Base-by-base conservation (phyloP, 306 rosid genomes). In the Prunus mume region DNA sequence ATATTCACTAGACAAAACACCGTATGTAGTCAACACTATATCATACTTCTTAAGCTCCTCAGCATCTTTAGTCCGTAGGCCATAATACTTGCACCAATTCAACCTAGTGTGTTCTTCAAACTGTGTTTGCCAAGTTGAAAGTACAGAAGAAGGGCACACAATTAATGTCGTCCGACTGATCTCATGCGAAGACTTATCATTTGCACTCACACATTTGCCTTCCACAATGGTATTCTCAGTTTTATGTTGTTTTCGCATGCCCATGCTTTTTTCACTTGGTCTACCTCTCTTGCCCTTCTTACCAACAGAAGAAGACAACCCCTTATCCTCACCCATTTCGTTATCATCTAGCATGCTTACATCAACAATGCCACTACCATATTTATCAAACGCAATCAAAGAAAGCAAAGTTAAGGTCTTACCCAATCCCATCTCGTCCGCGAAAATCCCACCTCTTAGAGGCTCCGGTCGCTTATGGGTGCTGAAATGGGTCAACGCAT, bases 361-460 rank as follows among this genome's bases (percentile, higher is more conserved):
- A 66, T 71, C 83, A 17, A 41, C 66, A 45, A 45, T 77, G 13
- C 55, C 66, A 75, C 65, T 54, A 47, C 73, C 65, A 55, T 71
- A 68, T 25, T 83, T 93, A 76, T 90, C 98, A 43, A 77, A 76
- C 38, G 91, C 91, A 64, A 93, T 80, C 74, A 89, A 70, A 1
- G 96, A 90, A 9, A 93, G 93, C 69, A 93, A 69, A 30, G 91
- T 86, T 55, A 93, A 71, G 25, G 98, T 93, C 87, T 93, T 93
- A 63, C 96, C 98, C 57, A 93, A 74, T n/a, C 98, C 98, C 96
- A 90, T 90, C 11, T 79, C 96, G 14, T 90, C 98, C 0, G 94
- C 96, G 0, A 93, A 68, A 75, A 93, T 87, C 34, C 98, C 98
- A 63, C 98, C 96, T 9, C 93, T 80, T 50, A 93, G 54, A 51